Conservation (phyloP, 768 basidiomycete genomes). For the Termitomyces eurrhizus region DNA sequence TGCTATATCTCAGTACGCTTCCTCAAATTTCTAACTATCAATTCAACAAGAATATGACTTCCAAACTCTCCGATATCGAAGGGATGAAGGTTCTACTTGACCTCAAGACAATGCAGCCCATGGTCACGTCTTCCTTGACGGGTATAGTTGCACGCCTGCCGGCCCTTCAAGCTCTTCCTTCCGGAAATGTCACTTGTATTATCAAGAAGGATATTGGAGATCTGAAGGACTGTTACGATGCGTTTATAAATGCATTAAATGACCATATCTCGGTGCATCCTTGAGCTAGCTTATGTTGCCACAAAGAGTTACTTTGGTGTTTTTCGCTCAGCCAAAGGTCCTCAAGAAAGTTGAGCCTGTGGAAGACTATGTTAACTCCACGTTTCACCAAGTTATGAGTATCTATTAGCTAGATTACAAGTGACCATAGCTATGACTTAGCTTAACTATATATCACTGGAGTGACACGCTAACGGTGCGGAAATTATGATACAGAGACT, state of each 20-base stretch:
- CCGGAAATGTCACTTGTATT: neutral
- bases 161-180: neutral
- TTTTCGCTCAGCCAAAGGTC: neutral
- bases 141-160: neutral
- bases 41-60: too few species aligned
- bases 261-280: neutral
- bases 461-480: too few species aligned
- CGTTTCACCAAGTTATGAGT: neutral
- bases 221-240: neutral
- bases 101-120: neutral
- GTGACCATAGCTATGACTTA: too few species aligned
- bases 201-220: too few species aligned
- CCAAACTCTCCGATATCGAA: neutral
- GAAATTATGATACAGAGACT: too few species aligned
- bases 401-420: too few species aligned
- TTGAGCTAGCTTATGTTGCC: neutral
- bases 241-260: neutral
- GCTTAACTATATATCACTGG: too few species aligned
- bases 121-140: neutral
- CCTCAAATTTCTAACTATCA: neutral
- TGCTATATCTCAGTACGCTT: neutral
- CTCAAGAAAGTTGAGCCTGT: neutral
- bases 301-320: neutral
- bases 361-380: too few species aligned
- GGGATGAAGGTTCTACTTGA: neutral